These are phyloP conservation scores for Lathyrus oleraceus DNA, from an alignment of 306 rosid species.

Conservation along the genomic window DNA sequence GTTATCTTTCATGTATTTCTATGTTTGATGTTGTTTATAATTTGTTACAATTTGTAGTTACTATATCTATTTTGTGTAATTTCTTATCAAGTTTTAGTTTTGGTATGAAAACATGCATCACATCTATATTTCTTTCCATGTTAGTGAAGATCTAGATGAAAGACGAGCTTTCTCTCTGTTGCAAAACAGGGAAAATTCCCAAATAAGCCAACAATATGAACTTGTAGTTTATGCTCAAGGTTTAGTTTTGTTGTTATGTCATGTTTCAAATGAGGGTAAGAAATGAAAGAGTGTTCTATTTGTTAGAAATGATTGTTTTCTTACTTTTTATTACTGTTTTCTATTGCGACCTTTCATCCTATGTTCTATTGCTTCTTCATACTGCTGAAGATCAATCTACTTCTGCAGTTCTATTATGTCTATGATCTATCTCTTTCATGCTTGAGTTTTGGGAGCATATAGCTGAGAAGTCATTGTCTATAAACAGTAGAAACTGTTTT, in stretches of 20 bases:
- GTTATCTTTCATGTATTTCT: slow-evolving; percentile 30
- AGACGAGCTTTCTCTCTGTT: slow-evolving; percentile 21
- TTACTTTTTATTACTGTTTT: slow-evolving; percentile 37
- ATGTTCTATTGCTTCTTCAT: slow-evolving; percentile 39
- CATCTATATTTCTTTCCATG: slow-evolving; percentile 33
- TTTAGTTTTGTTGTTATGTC: slow-evolving; percentile 31
- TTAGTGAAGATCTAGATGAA: slow-evolving; percentile 24
- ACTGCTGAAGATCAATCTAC: slow-evolving; percentile 40
- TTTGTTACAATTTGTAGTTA: slow-evolving; percentile 40
- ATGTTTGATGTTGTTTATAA: slow-evolving; percentile 33
- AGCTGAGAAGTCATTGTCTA: slow-evolving; percentile 59
- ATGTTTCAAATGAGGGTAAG: slow-evolving; percentile 37
- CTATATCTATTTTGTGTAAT: slow-evolving; percentile 24
- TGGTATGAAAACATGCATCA: slow-evolving; percentile 24
- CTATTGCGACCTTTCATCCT: slow-evolving; percentile 35
- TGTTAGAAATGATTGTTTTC: slow-evolving; percentile 38
- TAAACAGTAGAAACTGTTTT: slow-evolving; percentile 47
- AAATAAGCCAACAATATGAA: slow-evolving; percentile 31
- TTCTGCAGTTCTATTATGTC: slow-evolving; percentile 23
- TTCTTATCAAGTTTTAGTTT: slow-evolving; percentile 35
- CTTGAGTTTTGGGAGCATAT: slow-evolving; percentile 56
- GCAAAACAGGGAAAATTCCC: slow-evolving; percentile 39
- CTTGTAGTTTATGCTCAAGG: slow-evolving; percentile 28
- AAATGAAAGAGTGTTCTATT: slow-evolving; percentile 33
- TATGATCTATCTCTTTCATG: slow-evolving; percentile 50